Percentiles rank a stretch among this genome's conserved stretches.
Conservation (phyloP, 2,329 filamentous ascomycete genomes). For the Aureobasidium sp. region DNA sequence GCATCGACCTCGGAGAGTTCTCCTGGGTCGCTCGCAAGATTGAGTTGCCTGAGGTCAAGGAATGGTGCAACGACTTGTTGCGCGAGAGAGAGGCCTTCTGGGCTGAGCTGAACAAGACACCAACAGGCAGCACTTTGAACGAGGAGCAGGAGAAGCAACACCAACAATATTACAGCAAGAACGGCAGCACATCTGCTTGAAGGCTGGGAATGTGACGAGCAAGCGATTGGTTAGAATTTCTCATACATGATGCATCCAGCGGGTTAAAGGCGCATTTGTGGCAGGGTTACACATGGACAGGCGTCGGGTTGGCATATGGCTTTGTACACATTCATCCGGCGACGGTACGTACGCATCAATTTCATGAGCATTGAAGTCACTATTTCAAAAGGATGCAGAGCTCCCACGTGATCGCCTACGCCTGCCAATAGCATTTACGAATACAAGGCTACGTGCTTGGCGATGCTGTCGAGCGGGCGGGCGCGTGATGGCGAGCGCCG, state of each 20-base stretch:
- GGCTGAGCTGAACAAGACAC: constrained; percentile 36
- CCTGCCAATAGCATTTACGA: neutral
- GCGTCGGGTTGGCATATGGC: constrained; percentile 2
- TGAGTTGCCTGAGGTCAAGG: constrained; percentile 66
- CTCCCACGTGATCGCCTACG: constrained; percentile 8
- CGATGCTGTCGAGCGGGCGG: constrained; percentile 4
- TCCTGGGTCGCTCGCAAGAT: constrained; percentile 69
- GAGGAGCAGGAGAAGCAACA: constrained; percentile 26
- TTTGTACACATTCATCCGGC: constrained; percentile 8
- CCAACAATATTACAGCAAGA: constrained; percentile 29
- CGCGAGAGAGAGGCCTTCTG: constrained; percentile 70
- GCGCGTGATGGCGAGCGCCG: constrained; percentile 7
- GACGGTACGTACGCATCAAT: constrained; percentile 9
- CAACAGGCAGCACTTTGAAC: constrained; percentile 20
- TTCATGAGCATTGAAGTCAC: neutral
- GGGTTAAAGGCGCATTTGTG: neutral
- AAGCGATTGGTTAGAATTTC: neutral
- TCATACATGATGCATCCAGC: constrained; percentile 4
- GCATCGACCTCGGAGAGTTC: constrained; percentile 79
- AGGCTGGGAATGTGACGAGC: neutral
- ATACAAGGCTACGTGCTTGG: constrained; percentile 6
- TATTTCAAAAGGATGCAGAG: neutral
- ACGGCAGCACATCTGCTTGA: neutral
- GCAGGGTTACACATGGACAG: constrained; percentile 2
- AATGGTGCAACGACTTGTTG: constrained; percentile 71